Conservation (phyloP, 805 yeast genomes). For the Yarrowia sp. region DNA sequence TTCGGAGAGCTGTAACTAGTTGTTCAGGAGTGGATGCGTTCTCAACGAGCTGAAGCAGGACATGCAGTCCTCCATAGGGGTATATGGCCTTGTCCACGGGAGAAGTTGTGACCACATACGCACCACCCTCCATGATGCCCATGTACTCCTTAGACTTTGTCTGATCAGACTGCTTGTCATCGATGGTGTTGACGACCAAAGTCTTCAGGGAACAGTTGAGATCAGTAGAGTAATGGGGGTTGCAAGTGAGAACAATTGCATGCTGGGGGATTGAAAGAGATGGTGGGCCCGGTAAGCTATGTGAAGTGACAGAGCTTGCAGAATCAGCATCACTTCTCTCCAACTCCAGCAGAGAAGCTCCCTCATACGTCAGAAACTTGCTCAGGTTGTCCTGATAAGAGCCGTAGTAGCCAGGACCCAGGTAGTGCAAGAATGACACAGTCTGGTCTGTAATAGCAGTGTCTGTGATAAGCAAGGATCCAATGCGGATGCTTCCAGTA, state of each 20-base stretch:
- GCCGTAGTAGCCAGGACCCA: constrained; percentile 22
- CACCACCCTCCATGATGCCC: constrained; percentile 25
- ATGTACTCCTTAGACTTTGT: constrained; percentile 29
- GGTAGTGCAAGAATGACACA: constrained; percentile 21
- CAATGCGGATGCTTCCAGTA: constrained; percentile 3
- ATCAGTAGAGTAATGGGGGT: constrained; percentile 16
- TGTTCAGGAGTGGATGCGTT: constrained; percentile 10
- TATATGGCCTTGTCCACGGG: constrained; percentile 34
- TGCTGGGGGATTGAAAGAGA: constrained; percentile 18
- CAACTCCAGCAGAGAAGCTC: constrained; percentile 19
- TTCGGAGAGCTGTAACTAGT: constrained; percentile 16
- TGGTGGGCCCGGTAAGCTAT: constrained; percentile 18
- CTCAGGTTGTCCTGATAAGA: constrained; percentile 26
- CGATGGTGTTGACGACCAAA: constrained; percentile 7
- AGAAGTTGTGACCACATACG: background rate
- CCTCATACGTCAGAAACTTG: constrained; percentile 26
- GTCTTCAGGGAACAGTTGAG: constrained; percentile 20
- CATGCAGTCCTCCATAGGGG: constrained; percentile 31
- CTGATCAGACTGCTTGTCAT: constrained; percentile 21
- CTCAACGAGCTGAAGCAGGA: constrained; percentile 19
- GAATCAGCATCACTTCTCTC: constrained; percentile 13
- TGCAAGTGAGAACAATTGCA: constrained; percentile 18
- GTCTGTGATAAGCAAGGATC: constrained; percentile 16
- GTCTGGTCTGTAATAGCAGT: constrained; percentile 25
- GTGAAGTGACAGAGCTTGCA: constrained; percentile 12